Evolutionary conservation across 768 basidiomycete genomes (phyloP).

Genomic region (Lactifluus echinatus): DNA sequence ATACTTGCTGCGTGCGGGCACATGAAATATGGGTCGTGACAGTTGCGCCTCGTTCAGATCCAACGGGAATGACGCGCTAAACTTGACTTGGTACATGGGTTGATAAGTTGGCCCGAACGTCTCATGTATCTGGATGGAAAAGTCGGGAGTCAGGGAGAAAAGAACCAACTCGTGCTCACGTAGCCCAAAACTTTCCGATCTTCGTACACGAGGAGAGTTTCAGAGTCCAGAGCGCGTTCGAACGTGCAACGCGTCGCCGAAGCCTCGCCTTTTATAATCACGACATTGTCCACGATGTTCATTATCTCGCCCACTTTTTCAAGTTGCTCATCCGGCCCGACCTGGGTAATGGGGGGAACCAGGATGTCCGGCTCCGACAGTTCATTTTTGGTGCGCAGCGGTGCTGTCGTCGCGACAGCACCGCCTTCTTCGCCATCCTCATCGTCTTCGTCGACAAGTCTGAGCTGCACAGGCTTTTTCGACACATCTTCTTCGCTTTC

Average conservation of each 20-base stretch:
- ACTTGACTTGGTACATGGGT: conserved; percentile 84
- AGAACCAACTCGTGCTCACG: conserved; percentile 40
- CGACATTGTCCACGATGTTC: conserved; percentile 63
- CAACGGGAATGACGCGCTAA: conserved; percentile 57
- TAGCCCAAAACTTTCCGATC: conserved; percentile 87
- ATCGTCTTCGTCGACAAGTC: conserved; percentile 15
- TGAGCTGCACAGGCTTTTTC: neutral
- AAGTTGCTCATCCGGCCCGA: conserved; percentile 54
- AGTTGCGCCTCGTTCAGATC: conserved; percentile 45
- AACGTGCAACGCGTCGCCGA: conserved; percentile 39
- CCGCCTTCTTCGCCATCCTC: conserved; percentile 50
- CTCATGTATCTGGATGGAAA: conserved; percentile 67
- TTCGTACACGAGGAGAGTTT: conserved; percentile 83
- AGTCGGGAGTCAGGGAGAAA: conserved; percentile 12
- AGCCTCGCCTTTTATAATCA: conserved; percentile 59
- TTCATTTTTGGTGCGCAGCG: conserved; percentile 64
- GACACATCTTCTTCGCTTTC: neutral
- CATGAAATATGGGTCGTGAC: conserved; percentile 69
- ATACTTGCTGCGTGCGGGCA: conserved; percentile 71
- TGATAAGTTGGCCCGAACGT: conserved; percentile 91
- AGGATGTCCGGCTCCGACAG: conserved; percentile 46
- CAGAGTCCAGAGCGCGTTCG: conserved; percentile 71
- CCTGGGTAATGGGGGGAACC: conserved; percentile 54
- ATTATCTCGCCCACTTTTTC: conserved; percentile 74
- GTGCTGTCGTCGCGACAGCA: conserved; percentile 34